These are phyloP conservation scores for Amoebophrya sp. DNA, from an alignment of 169 alveolate species.

Conservation along the genomic window DNA sequence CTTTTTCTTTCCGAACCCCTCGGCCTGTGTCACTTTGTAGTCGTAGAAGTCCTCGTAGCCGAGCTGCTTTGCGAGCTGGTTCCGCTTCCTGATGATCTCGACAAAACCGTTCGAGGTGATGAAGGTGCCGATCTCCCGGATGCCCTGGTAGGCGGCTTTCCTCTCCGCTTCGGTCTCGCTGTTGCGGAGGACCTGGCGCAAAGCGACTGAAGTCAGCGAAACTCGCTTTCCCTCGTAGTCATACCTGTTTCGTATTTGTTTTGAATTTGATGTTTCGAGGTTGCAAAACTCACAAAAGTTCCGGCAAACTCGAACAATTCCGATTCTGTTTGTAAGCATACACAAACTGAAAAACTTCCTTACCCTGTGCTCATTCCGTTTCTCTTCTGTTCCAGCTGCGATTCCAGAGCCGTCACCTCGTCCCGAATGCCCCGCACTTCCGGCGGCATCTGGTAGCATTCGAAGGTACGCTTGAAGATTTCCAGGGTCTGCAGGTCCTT, in stretches of 20 bases:
- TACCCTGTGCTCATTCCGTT: background rate
- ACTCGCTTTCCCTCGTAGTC: background rate
- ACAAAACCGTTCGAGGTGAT: background rate
- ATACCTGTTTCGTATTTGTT: background rate
- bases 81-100: background rate
- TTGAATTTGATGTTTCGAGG: too few relatives aligned
- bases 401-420: background rate
- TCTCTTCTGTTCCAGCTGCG: background rate
- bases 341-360: background rate
- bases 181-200: background rate
- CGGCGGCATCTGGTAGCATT: constrained; percentile 8
- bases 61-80: background rate
- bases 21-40: constrained; percentile 21
- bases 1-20: background rate
- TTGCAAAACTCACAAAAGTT: too few relatives aligned
- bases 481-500: background rate
- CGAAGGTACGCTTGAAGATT: constrained; percentile 26
- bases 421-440: background rate
- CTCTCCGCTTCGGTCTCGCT: background rate
- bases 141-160: background rate
- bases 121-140: background rate
- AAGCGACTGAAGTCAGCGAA: background rate
- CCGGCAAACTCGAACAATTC: too few relatives aligned
- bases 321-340: too few relatives aligned
- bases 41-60: constrained; percentile 30